These are phyloP conservation scores for Ogataea kodamae DNA, from an alignment of 805 yeast genomes.

Conservation along the genomic window DNA sequence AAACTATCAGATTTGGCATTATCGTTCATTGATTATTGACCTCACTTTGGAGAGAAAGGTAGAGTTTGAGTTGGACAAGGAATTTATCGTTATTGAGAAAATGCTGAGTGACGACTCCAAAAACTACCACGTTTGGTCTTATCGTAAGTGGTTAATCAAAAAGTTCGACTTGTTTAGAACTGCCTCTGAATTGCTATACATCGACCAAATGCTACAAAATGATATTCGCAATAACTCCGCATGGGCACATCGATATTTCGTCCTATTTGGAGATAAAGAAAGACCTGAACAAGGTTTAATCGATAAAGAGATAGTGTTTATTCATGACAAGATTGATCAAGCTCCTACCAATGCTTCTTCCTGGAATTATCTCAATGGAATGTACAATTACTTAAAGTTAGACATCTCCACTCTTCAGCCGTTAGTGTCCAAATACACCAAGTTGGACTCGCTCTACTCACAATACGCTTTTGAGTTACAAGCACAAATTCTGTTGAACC, in stretches of 20 bases:
- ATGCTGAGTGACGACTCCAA: slow-evolving; percentile 80
- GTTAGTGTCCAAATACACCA: slow-evolving; percentile 45
- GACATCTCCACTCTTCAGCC: slow-evolving; percentile 39
- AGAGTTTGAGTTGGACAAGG: slow-evolving; percentile 46
- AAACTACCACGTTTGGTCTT: slow-evolving; percentile 96
- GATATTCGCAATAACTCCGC: slow-evolving; percentile 91
- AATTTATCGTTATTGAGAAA: slow-evolving; percentile 57
- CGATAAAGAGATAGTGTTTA: slow-evolving; percentile 51
- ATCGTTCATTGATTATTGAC: slow-evolving; percentile 65
- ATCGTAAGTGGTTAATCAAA: slow-evolving; percentile 76
- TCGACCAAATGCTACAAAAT: slow-evolving; percentile 42
- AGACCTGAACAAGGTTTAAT: slow-evolving; percentile 15
- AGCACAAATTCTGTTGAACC: slow-evolving; percentile 44
- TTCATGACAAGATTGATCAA: slow-evolving; percentile 43
- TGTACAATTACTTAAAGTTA: slow-evolving; percentile 34
- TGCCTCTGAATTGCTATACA: slow-evolving; percentile 49
- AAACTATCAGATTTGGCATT: slow-evolving; percentile 97
- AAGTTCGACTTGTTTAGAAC: slow-evolving; percentile 46
- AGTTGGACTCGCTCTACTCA: slow-evolving; percentile 35
- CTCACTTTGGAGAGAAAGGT: slow-evolving; percentile 14
- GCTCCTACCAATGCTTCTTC: slow-evolving; percentile 82
- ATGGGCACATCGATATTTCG: slow-evolving; percentile 82
- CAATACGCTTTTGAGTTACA: slow-evolving; percentile 63
- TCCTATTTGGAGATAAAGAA: slow-evolving; percentile 34
- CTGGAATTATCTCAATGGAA: slow-evolving; percentile 79